phyloP scores from a whole-genome alignment of 257 asterid species.

The Haberlea rhodopensis region DNA sequence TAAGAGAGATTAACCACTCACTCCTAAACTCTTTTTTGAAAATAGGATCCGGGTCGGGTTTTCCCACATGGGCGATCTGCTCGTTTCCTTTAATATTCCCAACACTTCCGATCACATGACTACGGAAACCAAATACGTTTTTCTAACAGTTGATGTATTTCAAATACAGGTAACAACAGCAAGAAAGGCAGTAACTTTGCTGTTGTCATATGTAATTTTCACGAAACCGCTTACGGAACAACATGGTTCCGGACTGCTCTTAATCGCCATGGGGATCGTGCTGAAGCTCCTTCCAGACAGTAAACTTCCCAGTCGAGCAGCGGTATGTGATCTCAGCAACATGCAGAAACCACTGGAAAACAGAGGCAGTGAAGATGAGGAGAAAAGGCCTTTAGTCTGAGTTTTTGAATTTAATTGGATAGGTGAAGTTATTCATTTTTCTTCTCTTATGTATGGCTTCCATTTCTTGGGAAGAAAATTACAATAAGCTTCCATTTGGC shows the following conservation, averaged over 20 bases:
- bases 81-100: no score
- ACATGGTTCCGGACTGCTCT: slow-evolving; percentile 66
- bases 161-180: slow-evolving; percentile 79
- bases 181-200: slow-evolving; percentile 82
- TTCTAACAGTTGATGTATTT: slow-evolving; percentile 2
- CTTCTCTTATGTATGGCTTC: not conserved
- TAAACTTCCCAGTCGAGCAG: slow-evolving; percentile 36
- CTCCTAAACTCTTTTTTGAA: no score
- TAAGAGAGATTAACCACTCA: no score
- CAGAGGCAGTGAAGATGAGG: slow-evolving; percentile 44
- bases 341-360: slow-evolving; percentile 23
- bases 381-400: slow-evolving; percentile 54
- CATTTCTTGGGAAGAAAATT: not conserved
- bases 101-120: not conserved
- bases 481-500: no score
- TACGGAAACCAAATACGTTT: not conserved
- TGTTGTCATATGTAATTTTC: slow-evolving; percentile 66
- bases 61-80: no score
- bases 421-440: no score
- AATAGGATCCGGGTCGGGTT: no score
- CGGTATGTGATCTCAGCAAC: not conserved
- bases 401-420: not conserved
- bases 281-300: slow-evolving; percentile 62
- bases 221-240: slow-evolving; percentile 82
- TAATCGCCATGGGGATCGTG: slow-evolving; percentile 67